These are phyloP conservation scores for Talaromyces sp. DNA, from an alignment of 2,329 filamentous ascomycete species.

Conservation along the genomic window DNA sequence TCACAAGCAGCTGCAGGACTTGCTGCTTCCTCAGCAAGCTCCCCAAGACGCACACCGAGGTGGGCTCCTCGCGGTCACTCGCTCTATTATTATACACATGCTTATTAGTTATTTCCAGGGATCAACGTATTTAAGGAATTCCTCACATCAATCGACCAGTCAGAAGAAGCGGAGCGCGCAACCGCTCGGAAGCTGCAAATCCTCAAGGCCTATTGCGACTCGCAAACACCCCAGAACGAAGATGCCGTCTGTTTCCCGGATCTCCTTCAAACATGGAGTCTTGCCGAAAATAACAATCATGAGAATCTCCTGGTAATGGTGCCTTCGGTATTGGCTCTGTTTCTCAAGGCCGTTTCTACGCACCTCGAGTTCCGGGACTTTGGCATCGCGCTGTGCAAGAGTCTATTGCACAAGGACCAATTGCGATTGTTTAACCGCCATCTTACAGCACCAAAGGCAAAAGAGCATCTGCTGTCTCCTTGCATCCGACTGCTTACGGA, in stretches of 20 bases:
- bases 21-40: slow-evolving; percentile 68
- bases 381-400: slow-evolving; percentile 73
- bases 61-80: slow-evolving; percentile 45
- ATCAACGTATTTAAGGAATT: slow-evolving; percentile 42
- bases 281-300: slow-evolving; percentile 71
- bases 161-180: slow-evolving; percentile 31
- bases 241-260: slow-evolving; percentile 66
- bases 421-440: slow-evolving; percentile 74
- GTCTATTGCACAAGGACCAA: slow-evolving; percentile 73
- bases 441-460: slow-evolving; percentile 71
- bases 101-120: slow-evolving; percentile 20
- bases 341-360: slow-evolving; percentile 71
- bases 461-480: slow-evolving; percentile 84
- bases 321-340: slow-evolving; percentile 71
- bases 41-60: slow-evolving; percentile 52
- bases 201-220: slow-evolving; percentile 46
- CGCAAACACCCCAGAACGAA: slow-evolving; percentile 48
- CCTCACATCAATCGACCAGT: slow-evolving; percentile 32
- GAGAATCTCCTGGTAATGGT: slow-evolving; percentile 76
- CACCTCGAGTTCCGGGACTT: slow-evolving; percentile 69
- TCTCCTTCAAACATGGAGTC: slow-evolving; percentile 82
- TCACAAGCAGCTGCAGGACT: slow-evolving; percentile 60
- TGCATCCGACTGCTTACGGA: slow-evolving; percentile 81
- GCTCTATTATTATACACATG: not conserved
- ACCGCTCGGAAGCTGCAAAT: slow-evolving; percentile 36